These are phyloP conservation scores for Panicum hallii DNA, from an alignment of 202 grass and related monocot genomes.

Conservation along the genomic window DNA sequence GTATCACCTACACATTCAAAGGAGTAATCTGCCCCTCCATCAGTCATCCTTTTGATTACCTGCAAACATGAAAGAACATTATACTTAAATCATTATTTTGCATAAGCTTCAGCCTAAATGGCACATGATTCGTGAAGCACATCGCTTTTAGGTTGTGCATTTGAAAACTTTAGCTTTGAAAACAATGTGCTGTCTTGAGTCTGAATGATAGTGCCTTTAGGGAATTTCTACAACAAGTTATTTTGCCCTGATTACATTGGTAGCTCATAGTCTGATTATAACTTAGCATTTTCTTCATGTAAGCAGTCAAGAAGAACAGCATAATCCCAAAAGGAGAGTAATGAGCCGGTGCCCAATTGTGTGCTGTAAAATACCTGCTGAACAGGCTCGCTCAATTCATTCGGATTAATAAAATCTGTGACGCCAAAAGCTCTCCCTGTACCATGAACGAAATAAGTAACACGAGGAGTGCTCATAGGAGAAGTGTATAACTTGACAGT, in stretches of 20 bases:
- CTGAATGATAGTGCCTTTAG: neutral
- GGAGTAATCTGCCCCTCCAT: constrained; percentile 92
- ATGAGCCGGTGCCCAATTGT: neutral
- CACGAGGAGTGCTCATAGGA: neutral
- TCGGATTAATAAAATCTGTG: constrained; percentile 85
- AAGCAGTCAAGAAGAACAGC: neutral
- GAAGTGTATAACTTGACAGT: constrained; percentile 14
- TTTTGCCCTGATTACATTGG: neutral
- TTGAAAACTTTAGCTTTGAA: constrained; percentile 3
- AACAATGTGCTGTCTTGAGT: neutral
- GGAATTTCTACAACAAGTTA: neutral
- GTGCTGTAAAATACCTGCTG: constrained; percentile 72
- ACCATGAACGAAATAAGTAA: constrained; percentile 53
- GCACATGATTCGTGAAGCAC: neutral
- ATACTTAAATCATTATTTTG: neutral
- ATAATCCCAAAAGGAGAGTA: constrained; percentile 18
- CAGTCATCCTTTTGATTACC: constrained; percentile 77
- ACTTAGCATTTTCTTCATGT: constrained; percentile 16
- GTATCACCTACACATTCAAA: constrained; percentile 98
- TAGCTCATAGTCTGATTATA: neutral
- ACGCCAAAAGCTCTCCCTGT: constrained; percentile 89
- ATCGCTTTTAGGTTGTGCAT: neutral
- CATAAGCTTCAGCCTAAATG: neutral
- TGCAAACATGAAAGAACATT: constrained; percentile 51
- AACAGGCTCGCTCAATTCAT: constrained; percentile 72